These are phyloP conservation scores for Populus hybrid DNA, from an alignment of 441 rosid species.

Conservation along the genomic window DNA sequence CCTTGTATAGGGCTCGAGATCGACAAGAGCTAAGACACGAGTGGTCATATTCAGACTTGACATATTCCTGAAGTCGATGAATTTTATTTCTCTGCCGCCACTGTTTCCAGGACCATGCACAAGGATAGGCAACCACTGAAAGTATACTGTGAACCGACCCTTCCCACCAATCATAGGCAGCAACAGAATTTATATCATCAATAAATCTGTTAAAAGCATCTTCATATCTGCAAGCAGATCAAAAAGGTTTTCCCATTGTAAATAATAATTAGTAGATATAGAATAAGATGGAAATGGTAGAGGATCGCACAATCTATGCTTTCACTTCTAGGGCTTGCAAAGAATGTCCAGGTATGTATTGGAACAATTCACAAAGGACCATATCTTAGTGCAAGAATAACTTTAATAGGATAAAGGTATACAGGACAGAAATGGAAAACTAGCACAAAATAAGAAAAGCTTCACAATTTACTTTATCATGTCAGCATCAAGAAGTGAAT, in stretches of 20 bases:
- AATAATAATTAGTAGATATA: constrained; percentile 20
- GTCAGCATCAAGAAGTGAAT: neutral
- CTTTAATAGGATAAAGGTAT: neutral
- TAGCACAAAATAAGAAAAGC: neutral
- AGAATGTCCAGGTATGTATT: neutral
- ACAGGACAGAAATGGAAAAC: neutral
- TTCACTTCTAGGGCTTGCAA: neutral
- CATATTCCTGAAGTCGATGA: constrained; percentile 94
- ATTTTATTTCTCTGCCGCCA: too few relatives aligned
- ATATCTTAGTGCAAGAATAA: neutral
- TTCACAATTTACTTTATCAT: neutral
- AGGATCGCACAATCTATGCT: constrained; percentile 5
- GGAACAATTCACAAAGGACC: constrained; percentile 4
- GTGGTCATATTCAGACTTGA: constrained; percentile 94
- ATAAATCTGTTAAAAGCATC: constrained; percentile 96
- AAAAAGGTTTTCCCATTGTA: constrained; percentile 20
- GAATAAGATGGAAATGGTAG: constrained; percentile 8
- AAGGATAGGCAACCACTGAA: constrained; percentile 87
- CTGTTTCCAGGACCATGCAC: constrained; percentile 99
- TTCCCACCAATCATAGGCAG: constrained; percentile 99
- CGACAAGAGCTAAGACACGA: constrained; percentile 98
- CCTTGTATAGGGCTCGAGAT: constrained; percentile 95
- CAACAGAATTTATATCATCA: constrained; percentile 92
- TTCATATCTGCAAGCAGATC: constrained; percentile 66
- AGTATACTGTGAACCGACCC: constrained; percentile 94